A percentile compares a stretch with the other conserved stretches of the same genome.
Conservation (phyloP, 1,139 yeast species). For the Lodderomyces orthopsilosis region DNA sequence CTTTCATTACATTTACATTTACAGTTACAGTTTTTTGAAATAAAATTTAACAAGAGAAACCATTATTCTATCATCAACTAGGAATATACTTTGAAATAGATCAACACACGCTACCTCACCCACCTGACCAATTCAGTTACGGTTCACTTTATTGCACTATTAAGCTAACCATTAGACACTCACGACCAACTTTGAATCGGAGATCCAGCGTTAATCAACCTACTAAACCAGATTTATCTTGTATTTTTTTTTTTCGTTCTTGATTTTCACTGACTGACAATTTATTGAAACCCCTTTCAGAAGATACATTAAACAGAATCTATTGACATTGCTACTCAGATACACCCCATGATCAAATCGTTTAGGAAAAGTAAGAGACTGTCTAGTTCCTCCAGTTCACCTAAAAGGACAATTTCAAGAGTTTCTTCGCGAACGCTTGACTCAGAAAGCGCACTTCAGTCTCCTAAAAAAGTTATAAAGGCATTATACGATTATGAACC, state of each 20-base stretch:
- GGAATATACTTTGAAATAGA: no score
- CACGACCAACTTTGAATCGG: no score
- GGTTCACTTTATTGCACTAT: no score
- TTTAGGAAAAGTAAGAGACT: slow-evolving; percentile 44
- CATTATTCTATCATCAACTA: not conserved
- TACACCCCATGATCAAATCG: slow-evolving; percentile 37
- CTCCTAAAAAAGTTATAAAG: slow-evolving; percentile 79
- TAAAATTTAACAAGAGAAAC: not conserved
- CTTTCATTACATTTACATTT: no score
- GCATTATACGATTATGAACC: slow-evolving; percentile 79
- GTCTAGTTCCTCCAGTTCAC: slow-evolving; percentile 35
- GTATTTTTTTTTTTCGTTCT: not conserved
- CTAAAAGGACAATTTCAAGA: slow-evolving; percentile 37
- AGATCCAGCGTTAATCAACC: not conserved
- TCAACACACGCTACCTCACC: no score
- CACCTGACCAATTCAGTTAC: no score
- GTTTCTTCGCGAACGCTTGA: slow-evolving; percentile 21
- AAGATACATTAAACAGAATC: no score
- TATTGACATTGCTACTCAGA: no score
- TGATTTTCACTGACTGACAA: not conserved
- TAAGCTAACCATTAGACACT: no score
- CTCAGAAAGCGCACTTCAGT: slow-evolving; percentile 26
- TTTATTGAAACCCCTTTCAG: not conserved
- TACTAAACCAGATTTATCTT: not conserved
- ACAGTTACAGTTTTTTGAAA: no score